phyloP scores from a whole-genome alignment of 768 basidiomycete genomes.

The Podaxis sp. region DNA sequence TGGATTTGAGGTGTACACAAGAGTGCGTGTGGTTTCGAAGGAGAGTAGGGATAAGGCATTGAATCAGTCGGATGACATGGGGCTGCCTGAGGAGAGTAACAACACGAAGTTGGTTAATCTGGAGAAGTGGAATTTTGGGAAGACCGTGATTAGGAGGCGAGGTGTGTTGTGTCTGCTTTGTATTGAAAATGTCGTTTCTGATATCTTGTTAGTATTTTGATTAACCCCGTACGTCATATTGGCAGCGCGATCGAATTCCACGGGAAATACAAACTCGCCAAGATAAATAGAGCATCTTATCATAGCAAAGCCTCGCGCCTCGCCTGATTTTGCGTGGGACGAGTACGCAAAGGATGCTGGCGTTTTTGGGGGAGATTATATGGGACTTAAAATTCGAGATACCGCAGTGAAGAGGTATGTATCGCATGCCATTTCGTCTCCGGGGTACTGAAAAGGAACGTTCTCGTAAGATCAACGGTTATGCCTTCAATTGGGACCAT shows the following conservation, averaged over 20 bases:
- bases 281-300: constrained; percentile 82
- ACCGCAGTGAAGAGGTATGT: constrained; percentile 80
- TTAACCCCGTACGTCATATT: constrained; percentile 44
- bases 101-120: constrained; percentile 71
- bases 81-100: constrained; percentile 72
- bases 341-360: neutral
- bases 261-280: constrained; percentile 75
- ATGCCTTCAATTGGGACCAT: constrained; percentile 90
- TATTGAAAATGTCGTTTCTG: neutral
- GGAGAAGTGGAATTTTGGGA: constrained; percentile 85
- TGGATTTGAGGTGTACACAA: constrained; percentile 93
- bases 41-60: constrained; percentile 74
- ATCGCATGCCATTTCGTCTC: neutral
- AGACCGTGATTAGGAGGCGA: constrained; percentile 81
- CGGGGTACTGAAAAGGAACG: neutral
- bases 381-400: too few species aligned
- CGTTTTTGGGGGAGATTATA: constrained; percentile 89
- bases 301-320: constrained; percentile 86
- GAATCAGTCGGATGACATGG: constrained; percentile 63
- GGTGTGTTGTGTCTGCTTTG: constrained; percentile 39
- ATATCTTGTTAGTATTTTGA: constrained; percentile 63
- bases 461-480: constrained; percentile 81
- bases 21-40: constrained; percentile 76
- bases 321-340: constrained; percentile 86
- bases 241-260: constrained; percentile 20